Conservation (phyloP, 2,329 filamentous ascomycete genomes). For the Cryphonectria carpinicola region DNA sequence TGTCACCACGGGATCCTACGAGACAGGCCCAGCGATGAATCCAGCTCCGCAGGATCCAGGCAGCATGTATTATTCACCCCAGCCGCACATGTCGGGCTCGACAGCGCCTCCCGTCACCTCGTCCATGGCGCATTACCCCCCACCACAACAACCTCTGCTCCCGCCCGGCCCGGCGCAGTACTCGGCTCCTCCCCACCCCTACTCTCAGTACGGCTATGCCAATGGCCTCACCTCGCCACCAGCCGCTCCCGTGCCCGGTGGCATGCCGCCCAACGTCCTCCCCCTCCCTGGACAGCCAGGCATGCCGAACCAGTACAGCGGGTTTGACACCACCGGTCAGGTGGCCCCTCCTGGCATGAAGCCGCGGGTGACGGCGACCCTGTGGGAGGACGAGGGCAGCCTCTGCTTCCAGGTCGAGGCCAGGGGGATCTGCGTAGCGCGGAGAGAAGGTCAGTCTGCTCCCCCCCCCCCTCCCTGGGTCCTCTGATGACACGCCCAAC, state of each 20-base stretch:
- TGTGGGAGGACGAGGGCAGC: constrained; percentile 98
- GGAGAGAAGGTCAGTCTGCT: constrained; percentile 73
- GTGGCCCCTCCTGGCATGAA: constrained; percentile 93
- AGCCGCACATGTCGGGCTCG: constrained; percentile 77
- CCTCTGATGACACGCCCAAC: background rate
- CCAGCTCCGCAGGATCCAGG: constrained; percentile 67
- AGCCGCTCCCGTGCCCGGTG: constrained; percentile 69
- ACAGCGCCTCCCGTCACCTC: constrained; percentile 76
- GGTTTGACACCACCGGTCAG: constrained; percentile 86
- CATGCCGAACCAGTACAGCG: constrained; percentile 61
- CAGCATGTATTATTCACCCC: constrained; percentile 73
- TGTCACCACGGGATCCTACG: constrained; percentile 39
- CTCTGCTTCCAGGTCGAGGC: constrained; percentile 98
- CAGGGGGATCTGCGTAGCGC: constrained; percentile 91
- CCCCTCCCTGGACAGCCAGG: constrained; percentile 66
- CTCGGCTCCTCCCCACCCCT: constrained; percentile 61
- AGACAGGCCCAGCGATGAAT: constrained; percentile 72
- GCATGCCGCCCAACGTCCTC: constrained; percentile 71
- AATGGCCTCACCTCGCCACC: constrained; percentile 84
- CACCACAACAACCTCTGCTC: constrained; percentile 75
- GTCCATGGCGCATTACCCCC: constrained; percentile 75
- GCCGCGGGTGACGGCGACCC: constrained; percentile 89
- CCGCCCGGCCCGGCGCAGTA: constrained; percentile 75
- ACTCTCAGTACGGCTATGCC: constrained; percentile 70
- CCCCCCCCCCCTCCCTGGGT: background rate